A percentile compares a stretch with the other conserved stretches of the same genome.
Conservation (phyloP, 208 protist genomes). For the Polymyxa betae region DNA sequence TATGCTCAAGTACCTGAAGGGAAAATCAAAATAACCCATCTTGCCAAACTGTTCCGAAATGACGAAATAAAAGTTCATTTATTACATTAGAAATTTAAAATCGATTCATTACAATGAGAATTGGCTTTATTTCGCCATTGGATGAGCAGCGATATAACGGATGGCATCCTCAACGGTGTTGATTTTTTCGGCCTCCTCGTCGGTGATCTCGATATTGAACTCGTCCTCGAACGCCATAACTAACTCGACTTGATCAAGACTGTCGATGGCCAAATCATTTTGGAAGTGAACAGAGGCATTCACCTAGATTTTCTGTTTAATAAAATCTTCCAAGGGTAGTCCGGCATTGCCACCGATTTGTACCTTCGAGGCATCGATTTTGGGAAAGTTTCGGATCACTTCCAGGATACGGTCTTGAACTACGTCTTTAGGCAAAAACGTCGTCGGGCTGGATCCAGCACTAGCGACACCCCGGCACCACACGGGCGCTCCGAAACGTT, state of each 20-base stretch:
- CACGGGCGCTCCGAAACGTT: not conserved
- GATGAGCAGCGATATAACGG: conserved; percentile 52
- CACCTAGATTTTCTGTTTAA: not conserved
- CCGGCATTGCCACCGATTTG: not conserved
- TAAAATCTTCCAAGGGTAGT: not conserved
- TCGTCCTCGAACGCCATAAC: conserved; percentile 66
- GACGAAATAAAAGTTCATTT: not conserved
- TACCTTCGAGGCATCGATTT: not conserved
- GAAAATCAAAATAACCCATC: not conserved
- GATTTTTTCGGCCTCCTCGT: conserved; percentile 65
- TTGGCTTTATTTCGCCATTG: conserved; percentile 34
- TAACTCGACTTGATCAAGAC: conserved; percentile 58
- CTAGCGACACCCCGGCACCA: not conserved
- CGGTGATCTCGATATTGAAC: conserved; percentile 65
- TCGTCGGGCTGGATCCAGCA: not conserved
- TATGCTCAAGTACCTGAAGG: conserved; percentile 58
- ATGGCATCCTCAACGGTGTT: conserved; percentile 60
- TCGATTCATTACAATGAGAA: no score
- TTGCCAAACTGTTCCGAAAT: not conserved
- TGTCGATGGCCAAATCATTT: conserved; percentile 47
- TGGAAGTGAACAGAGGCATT: not conserved
- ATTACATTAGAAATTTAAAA: not conserved
- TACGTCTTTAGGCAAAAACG: not conserved
- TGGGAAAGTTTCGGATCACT: conserved; percentile 27
- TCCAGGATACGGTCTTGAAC: conserved; percentile 42